These are phyloP conservation scores for Phialophora expanda DNA, from an alignment of 2,329 filamentous ascomycete species.

Conservation along the genomic window DNA sequence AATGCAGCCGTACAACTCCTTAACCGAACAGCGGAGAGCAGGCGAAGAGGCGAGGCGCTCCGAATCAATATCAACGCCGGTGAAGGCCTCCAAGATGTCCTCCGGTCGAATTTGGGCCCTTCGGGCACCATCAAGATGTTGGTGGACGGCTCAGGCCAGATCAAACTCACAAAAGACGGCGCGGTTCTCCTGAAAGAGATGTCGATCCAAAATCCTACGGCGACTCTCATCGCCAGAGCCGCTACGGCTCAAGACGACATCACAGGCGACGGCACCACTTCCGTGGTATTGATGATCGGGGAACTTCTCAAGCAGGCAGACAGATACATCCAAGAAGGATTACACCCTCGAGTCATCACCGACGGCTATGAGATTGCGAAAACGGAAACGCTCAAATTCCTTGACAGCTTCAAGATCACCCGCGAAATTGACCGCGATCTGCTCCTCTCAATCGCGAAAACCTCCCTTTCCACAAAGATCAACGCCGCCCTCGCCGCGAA, in stretches of 20 bases:
- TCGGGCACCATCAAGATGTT: constrained; percentile 96
- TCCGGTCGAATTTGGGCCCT: constrained; percentile 94
- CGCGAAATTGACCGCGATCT: constrained; percentile 92
- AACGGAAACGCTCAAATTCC: constrained; percentile 89
- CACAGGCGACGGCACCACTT: constrained; percentile 96
- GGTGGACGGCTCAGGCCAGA: constrained; percentile 77
- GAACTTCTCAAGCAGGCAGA: constrained; percentile 98
- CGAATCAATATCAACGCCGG: constrained; percentile 96
- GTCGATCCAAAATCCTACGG: constrained; percentile 71
- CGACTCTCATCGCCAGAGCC: constrained; percentile 78
- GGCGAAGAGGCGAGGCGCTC: constrained; percentile 95
- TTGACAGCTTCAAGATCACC: constrained; percentile 89
- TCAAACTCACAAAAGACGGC: constrained; percentile 99
- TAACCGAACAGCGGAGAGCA: constrained; percentile 97
- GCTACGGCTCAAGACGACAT: constrained; percentile 99
- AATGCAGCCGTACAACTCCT: constrained; percentile 91
- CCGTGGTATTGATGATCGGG: constrained; percentile 90
- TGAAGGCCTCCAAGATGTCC: constrained; percentile 89
- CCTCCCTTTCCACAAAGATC: constrained; percentile 93
- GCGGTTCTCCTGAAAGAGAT: constrained; percentile 78
- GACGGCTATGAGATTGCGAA: constrained; percentile 98
- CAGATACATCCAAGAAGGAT: constrained; percentile 92
- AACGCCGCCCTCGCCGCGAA: constrained; percentile 86
- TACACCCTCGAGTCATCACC: constrained; percentile 94
- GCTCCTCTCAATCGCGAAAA: constrained; percentile 88